These are phyloP conservation scores for Kentomonas sorsogonicus DNA, from an alignment of 208 protist species.

Conservation along the genomic window DNA sequence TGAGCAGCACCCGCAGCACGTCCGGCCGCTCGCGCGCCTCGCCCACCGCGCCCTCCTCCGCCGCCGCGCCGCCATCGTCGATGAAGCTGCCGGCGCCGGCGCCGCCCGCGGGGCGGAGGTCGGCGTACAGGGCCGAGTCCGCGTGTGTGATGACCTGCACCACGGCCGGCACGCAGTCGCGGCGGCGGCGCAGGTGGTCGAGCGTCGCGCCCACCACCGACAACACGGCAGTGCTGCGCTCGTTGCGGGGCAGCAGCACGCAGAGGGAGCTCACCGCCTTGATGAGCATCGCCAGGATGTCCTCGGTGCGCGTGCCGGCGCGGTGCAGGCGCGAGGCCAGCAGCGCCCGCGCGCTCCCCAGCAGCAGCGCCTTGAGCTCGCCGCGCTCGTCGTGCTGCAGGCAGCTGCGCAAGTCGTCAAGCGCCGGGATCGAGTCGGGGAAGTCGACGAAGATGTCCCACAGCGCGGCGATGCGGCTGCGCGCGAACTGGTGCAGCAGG, in stretches of 20 bases:
- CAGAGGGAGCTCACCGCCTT: constrained; percentile 76
- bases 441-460: constrained; percentile 87
- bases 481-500: constrained; percentile 46
- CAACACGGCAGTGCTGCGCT: constrained; percentile 69
- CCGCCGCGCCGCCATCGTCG: background rate
- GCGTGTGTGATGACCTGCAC: constrained; percentile 70
- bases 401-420: constrained; percentile 77
- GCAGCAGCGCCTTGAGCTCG: constrained; percentile 51
- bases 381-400: constrained; percentile 41
- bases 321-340: constrained; percentile 72
- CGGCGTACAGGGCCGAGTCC: constrained; percentile 25
- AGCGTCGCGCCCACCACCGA: constrained; percentile 72
- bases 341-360: constrained; percentile 45
- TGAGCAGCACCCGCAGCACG: constrained; percentile 72
- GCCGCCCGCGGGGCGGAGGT: background rate
- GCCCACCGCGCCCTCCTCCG: background rate
- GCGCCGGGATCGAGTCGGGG: constrained; percentile 66
- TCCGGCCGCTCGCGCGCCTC: constrained; percentile 39
- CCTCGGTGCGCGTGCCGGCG: constrained; percentile 79
- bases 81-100: constrained; percentile 6
- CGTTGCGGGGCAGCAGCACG: constrained; percentile 66
- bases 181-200: constrained; percentile 65
- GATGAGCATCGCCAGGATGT: constrained; percentile 77
- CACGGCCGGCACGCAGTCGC: constrained; percentile 72
- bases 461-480: constrained; percentile 55